These are phyloP conservation scores for Maudiozyma saulgeensis DNA, from an alignment of 805 yeast species.

Conservation along the genomic window DNA sequence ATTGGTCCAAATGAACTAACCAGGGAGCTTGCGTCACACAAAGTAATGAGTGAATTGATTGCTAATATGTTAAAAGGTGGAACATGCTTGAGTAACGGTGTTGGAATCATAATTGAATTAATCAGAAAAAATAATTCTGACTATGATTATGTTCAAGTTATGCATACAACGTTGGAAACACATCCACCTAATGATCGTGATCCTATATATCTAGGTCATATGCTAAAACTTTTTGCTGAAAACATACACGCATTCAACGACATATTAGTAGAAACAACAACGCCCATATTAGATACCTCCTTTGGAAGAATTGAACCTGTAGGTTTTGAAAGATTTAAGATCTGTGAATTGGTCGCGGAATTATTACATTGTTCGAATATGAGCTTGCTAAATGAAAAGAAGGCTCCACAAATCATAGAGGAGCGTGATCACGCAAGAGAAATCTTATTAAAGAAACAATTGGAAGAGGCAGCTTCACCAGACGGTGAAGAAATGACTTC, in stretches of 20 bases:
- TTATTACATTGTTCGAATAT: slow-evolving; percentile 91
- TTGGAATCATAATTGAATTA: slow-evolving; percentile 86
- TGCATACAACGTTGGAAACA: slow-evolving; percentile 70
- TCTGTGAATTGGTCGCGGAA: slow-evolving; percentile 91
- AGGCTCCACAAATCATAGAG: slow-evolving; percentile 55
- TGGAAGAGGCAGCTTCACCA: background rate
- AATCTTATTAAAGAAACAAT: slow-evolving; percentile 17
- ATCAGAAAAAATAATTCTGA: slow-evolving; percentile 94
- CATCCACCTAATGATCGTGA: slow-evolving; percentile 92
- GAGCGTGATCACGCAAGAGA: slow-evolving; percentile 62
- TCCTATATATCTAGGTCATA: slow-evolving; percentile 82
- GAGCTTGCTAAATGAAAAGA: slow-evolving; percentile 74
- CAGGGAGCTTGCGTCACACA: slow-evolving; percentile 75
- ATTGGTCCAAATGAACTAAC: slow-evolving; percentile 95
- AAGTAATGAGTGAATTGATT: slow-evolving; percentile 57
- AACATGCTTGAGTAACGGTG: slow-evolving; percentile 86
- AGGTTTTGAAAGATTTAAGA: slow-evolving; percentile 88
- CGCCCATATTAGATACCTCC: slow-evolving; percentile 34
- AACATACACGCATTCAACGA: slow-evolving; percentile 58
- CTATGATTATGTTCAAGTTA: slow-evolving; percentile 81
- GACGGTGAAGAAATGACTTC: slow-evolving; percentile 5
- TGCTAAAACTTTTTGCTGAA: slow-evolving; percentile 69
- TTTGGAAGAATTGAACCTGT: slow-evolving; percentile 60
- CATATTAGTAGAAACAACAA: slow-evolving; percentile 38
- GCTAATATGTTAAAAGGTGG: slow-evolving; percentile 74